Percentiles rank a stretch among this genome's conserved stretches.
phyloP scores from a whole-genome alignment of 306 rosid species.

The Rubus parviflorus region DNA sequence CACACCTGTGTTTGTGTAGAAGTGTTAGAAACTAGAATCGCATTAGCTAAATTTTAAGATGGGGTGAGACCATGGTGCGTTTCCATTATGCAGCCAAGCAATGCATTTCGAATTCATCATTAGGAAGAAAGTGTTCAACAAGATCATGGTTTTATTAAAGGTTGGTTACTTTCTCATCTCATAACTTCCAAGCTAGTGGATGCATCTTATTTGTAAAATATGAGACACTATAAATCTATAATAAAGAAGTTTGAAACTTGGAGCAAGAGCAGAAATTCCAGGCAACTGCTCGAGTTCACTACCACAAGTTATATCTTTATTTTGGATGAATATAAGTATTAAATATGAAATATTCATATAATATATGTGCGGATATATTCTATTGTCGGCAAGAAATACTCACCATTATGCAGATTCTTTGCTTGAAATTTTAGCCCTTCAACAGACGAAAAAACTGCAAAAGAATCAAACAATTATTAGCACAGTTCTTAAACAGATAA shows the following conservation, averaged over 20 bases:
- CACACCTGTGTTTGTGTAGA: slow-evolving; percentile 45
- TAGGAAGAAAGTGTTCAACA: slow-evolving; percentile 7
- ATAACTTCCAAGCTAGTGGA: background rate
- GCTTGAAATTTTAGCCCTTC: slow-evolving; percentile 63
- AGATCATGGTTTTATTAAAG: slow-evolving; percentile 16
- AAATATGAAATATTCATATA: background rate
- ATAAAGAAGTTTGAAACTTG: background rate
- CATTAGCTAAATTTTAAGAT: background rate
- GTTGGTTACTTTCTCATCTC: background rate
- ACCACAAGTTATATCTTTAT: background rate
- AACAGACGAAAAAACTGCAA: slow-evolving; percentile 73
- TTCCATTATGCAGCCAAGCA: background rate
- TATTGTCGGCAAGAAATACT: slow-evolving; percentile 28
- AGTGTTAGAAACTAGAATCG: slow-evolving; percentile 25
- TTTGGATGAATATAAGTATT: background rate
- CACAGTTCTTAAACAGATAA: slow-evolving; percentile 24
- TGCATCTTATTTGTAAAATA: background rate
- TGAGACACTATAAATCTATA: background rate
- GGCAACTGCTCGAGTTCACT: background rate
- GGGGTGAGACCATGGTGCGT: background rate
- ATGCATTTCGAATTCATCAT: background rate
- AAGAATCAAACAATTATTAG: slow-evolving; percentile 31
- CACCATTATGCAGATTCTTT: slow-evolving; percentile 46
- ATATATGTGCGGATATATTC: background rate
- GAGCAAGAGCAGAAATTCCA: background rate